These are phyloP conservation scores for Exophiala viscosa DNA, from an alignment of 2,329 filamentous ascomycete species.

Conservation along the genomic window DNA sequence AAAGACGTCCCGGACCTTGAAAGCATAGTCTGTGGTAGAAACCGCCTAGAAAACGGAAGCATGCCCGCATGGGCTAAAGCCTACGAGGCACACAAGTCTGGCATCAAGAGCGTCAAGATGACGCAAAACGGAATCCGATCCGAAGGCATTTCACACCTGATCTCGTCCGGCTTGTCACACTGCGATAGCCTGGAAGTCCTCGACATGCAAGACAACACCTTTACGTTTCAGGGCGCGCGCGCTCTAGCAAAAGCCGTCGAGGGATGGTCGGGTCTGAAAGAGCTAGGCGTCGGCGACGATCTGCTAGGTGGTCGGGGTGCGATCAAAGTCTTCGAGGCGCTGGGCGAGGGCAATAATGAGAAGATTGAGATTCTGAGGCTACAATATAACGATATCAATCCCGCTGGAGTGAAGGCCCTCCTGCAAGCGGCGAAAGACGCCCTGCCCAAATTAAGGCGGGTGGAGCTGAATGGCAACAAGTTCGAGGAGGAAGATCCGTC, in stretches of 20 bases:
- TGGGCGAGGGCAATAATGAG: constrained; percentile 70
- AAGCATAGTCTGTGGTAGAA: constrained; percentile 95
- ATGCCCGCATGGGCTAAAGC: constrained; percentile 94
- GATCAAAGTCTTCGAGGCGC: constrained; percentile 66
- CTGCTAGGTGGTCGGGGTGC: constrained; percentile 75
- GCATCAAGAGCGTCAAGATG: constrained; percentile 88
- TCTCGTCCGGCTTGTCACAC: constrained; percentile 73
- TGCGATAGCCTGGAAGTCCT: constrained; percentile 67
- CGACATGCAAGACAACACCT: constrained; percentile 97
- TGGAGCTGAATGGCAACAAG: constrained; percentile 95
- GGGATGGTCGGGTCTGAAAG: constrained; percentile 70
- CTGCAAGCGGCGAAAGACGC: constrained; percentile 62
- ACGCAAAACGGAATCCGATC: constrained; percentile 96
- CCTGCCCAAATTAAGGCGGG: constrained; percentile 72
- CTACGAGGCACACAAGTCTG: constrained; percentile 72
- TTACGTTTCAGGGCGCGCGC: constrained; percentile 74
- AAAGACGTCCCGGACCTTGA: constrained; percentile 77
- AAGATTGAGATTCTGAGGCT: constrained; percentile 77
- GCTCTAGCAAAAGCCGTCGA: constrained; percentile 72
- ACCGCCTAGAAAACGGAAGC: constrained; percentile 89
- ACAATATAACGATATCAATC: constrained; percentile 92
- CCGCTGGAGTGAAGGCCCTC: constrained; percentile 68
- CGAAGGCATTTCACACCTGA: constrained; percentile 79
- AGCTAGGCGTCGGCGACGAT: constrained; percentile 87
- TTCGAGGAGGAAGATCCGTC: constrained; percentile 80